Conservation (phyloP, 75 land plant genomes). For the Pseudotsuga menziesii region DNA sequence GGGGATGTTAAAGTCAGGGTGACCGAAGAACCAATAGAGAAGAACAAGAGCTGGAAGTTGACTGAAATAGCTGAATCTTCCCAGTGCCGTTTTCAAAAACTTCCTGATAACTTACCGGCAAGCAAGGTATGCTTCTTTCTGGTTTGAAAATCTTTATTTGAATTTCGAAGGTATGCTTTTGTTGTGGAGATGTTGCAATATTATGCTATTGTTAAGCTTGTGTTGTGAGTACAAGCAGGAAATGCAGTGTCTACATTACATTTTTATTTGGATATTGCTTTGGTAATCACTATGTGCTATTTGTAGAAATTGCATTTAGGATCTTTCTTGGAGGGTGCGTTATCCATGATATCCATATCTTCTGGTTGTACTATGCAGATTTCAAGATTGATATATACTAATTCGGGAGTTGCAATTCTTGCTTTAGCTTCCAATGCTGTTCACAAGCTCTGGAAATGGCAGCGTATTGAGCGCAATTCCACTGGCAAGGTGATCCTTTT, state of each 20-base stretch:
- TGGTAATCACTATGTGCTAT: neutral
- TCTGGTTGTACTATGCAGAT: constrained; percentile 36
- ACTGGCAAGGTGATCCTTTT: constrained; percentile 47
- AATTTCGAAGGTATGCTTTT: neutral
- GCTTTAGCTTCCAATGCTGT: constrained; percentile 63
- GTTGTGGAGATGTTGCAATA: neutral
- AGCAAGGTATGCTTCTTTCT: constrained; percentile 56
- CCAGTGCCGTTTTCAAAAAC: constrained; percentile 59
- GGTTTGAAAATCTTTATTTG: neutral
- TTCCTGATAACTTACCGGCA: constrained; percentile 59
- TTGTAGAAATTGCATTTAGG: neutral
- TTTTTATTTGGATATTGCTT: neutral
- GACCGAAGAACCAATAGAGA: constrained; percentile 56
- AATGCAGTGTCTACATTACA: neutral
- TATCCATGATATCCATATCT: neutral
- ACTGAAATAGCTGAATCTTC: constrained; percentile 71
- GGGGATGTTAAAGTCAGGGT: constrained; percentile 65
- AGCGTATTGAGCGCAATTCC: constrained; percentile 30
- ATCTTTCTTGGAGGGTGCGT: neutral
- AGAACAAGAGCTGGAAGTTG: constrained; percentile 72
- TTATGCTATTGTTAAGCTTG: neutral
- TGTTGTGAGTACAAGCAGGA: neutral
- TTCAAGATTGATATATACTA: constrained; percentile 55
- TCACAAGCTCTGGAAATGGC: constrained; percentile 78
- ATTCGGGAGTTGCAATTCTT: constrained; percentile 55